Conservation (phyloP, 345 rosid species). For the Carallia pectinifolia region DNA sequence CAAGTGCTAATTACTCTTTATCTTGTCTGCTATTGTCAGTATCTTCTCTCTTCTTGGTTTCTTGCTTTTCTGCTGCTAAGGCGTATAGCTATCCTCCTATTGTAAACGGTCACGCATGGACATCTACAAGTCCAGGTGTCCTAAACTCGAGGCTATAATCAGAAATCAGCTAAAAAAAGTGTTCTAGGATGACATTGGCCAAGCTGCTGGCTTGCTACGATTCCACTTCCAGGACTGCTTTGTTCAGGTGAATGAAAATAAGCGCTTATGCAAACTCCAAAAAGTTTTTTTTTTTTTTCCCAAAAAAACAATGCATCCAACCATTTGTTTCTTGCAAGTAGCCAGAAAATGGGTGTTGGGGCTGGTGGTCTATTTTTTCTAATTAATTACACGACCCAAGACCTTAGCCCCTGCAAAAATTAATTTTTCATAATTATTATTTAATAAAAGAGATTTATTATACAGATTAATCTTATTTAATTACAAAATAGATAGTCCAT, state of each 20-base stretch:
- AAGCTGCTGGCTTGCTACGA: constrained; percentile 88
- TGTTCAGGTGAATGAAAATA: constrained; percentile 52
- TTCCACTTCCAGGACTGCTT: constrained; percentile 96
- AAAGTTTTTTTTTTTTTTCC: too few relatives aligned
- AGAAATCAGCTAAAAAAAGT: constrained; percentile 55
- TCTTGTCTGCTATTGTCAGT: constrained; percentile 4
- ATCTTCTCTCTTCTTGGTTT: constrained; percentile 13
- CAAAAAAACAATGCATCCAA: too few relatives aligned
- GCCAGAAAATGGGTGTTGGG: too few relatives aligned
- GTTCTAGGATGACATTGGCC: constrained; percentile 67
- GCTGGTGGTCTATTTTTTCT: too few relatives aligned
- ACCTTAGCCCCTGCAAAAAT: too few relatives aligned
- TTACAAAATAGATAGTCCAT: too few relatives aligned
- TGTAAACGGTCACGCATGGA: constrained; percentile 63
- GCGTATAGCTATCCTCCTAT: constrained; percentile 32
- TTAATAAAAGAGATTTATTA: too few relatives aligned
- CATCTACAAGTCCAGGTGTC: constrained; percentile 58
- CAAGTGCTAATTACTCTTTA: constrained; percentile 9
- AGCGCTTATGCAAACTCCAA: too few relatives aligned
- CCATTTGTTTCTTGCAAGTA: too few relatives aligned
- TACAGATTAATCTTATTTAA: too few relatives aligned
- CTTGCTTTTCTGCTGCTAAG: constrained; percentile 11
- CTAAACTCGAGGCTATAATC: constrained; percentile 55
- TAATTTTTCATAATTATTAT: too few relatives aligned
- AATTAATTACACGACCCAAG: too few relatives aligned